Evolutionary conservation across 108 stramenopile species (phyloP).

Genomic region (Pseudonitzschia multistriata): DNA sequence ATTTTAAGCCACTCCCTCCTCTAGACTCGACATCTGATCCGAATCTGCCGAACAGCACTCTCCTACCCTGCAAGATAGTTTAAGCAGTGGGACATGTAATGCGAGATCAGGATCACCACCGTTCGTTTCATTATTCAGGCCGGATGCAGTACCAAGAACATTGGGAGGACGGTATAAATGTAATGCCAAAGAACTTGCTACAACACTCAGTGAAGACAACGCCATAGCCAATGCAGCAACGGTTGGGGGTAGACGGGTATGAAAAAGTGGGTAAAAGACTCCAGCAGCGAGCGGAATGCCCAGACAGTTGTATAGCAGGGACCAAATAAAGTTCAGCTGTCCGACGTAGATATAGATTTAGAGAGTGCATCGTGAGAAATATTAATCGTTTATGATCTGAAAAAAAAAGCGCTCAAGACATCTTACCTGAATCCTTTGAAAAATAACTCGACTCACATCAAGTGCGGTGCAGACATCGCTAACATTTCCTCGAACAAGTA

Average conservation of each 20-base stretch:
- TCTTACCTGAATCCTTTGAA: constrained; percentile 84
- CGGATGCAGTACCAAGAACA: neutral
- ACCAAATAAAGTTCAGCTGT: constrained; percentile 58
- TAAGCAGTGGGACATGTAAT: neutral
- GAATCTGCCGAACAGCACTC: too few relatives aligned
- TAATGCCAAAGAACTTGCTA: constrained; percentile 71
- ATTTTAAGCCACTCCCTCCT: too few relatives aligned
- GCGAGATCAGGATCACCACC: neutral
- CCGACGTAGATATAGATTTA: neutral
- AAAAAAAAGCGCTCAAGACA: neutral
- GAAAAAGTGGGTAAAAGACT: constrained; percentile 82
- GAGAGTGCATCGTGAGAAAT: neutral
- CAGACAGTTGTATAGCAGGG: constrained; percentile 92
- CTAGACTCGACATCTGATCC: too few relatives aligned
- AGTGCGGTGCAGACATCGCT: constrained; percentile 90
- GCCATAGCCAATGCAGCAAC: constrained; percentile 95
- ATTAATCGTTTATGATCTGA: neutral
- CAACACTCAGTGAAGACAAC: constrained; percentile 84
- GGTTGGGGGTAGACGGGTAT: constrained; percentile 81
- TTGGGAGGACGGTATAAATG: constrained; percentile 68
- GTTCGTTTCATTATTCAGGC: neutral
- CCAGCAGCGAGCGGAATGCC: constrained; percentile 97
- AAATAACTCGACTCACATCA: constrained; percentile 85
- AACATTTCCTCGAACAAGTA: constrained; percentile 86
- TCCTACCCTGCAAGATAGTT: too few relatives aligned